These are phyloP conservation scores for Saitozyma sp. DNA, from an alignment of 768 basidiomycete species.

Conservation along the genomic window DNA sequence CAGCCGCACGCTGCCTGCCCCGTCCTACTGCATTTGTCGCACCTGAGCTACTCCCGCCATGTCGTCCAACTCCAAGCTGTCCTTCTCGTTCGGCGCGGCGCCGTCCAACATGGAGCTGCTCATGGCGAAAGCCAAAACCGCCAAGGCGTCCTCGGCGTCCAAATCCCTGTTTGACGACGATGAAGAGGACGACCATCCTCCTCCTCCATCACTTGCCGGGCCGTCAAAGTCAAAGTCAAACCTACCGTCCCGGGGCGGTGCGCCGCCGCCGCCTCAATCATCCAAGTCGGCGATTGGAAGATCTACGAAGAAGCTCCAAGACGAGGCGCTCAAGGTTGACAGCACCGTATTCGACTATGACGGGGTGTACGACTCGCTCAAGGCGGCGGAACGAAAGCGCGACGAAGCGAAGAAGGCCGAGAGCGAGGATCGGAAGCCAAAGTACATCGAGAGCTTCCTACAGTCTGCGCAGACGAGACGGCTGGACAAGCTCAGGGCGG, in stretches of 20 bases:
- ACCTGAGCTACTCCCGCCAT: constrained; percentile 4
- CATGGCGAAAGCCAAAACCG: constrained; percentile 34
- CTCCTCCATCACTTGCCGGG: constrained; percentile 57
- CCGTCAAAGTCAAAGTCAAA: constrained; percentile 7
- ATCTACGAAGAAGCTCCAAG: constrained; percentile 56
- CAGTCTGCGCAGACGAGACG: constrained; percentile 79
- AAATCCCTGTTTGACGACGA: constrained; percentile 60
- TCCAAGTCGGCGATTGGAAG: constrained; percentile 14
- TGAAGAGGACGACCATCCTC: constrained; percentile 62
- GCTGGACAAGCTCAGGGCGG: constrained; percentile 84
- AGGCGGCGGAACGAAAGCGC: constrained; percentile 72
- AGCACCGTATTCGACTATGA: constrained; percentile 89
- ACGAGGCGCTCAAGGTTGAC: constrained; percentile 76
- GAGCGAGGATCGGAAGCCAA: constrained; percentile 80
- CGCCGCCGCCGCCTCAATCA: background rate
- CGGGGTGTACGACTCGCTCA: constrained; percentile 94
- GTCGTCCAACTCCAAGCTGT: constrained; percentile 62
- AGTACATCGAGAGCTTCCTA: constrained; percentile 83
- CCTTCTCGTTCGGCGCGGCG: constrained; percentile 67
- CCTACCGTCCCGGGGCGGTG: too few species aligned
- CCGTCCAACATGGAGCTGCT: constrained; percentile 38
- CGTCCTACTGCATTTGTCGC: too few species aligned
- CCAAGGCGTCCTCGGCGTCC: constrained; percentile 56
- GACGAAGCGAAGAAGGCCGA: constrained; percentile 77
- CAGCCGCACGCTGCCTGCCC: too few species aligned